These are phyloP conservation scores for Tagetes patula DNA, from an alignment of 129 eudicot species.

Conservation along the genomic window DNA sequence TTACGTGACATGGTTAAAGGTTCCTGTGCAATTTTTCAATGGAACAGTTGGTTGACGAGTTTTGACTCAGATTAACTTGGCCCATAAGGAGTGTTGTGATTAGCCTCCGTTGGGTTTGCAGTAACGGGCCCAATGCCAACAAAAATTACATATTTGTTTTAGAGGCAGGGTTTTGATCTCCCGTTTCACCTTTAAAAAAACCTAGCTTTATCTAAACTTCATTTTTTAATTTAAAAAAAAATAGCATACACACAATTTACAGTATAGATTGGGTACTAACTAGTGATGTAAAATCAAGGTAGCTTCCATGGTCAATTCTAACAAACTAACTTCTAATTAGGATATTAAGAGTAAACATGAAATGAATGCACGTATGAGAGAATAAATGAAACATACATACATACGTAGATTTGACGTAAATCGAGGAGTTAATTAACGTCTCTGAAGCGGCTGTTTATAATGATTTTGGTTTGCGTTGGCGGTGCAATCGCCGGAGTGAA, in stretches of 20 bases:
- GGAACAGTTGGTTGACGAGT: too few species aligned
- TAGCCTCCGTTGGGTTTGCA: too few species aligned
- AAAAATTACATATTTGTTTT: too few species aligned
- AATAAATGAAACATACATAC: neutral
- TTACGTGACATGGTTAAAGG: too few species aligned
- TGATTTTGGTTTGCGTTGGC: slow-evolving; percentile 26
- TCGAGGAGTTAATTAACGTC: neutral
- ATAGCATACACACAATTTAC: neutral
- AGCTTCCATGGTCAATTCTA: neutral
- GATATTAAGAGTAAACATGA: neutral
- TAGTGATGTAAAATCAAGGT: neutral
- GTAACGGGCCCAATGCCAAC: too few species aligned
- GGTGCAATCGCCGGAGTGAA: slow-evolving; percentile 34
- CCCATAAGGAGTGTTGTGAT: too few species aligned
- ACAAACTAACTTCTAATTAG: neutral
- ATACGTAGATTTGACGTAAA: neutral
- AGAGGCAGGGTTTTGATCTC: too few species aligned
- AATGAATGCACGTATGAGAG: slow-evolving; percentile 5
- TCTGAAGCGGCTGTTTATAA: neutral
- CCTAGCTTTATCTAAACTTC: slow-evolving; percentile 13
- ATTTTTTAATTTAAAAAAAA: neutral
- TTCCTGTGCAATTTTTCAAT: too few species aligned
- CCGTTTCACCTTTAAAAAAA: too few species aligned
- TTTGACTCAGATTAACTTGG: too few species aligned
- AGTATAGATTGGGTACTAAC: neutral